These are phyloP conservation scores for Rhodotorula sp. DNA, from an alignment of 1,284 basidiomycete species.

Conservation along the genomic window DNA sequence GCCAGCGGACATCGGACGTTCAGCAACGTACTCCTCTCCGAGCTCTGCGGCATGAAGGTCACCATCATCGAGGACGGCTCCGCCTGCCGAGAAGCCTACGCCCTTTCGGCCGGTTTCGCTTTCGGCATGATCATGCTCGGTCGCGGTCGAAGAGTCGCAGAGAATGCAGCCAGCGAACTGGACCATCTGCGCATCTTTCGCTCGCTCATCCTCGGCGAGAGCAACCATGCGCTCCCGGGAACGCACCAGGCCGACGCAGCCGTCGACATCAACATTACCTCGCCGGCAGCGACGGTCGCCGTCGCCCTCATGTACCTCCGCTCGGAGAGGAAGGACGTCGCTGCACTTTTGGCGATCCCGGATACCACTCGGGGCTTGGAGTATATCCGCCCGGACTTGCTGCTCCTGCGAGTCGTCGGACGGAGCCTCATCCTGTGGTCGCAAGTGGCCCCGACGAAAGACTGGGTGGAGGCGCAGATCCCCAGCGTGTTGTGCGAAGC, in stretches of 20 bases:
- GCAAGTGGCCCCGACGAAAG: constrained; percentile 64
- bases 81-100: constrained; percentile 86
- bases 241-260: constrained; percentile 37
- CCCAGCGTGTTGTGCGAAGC: constrained; percentile 61
- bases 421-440: constrained; percentile 86
- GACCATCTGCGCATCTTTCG: constrained; percentile 37
- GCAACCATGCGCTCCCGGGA: constrained; percentile 2
- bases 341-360: constrained; percentile 78
- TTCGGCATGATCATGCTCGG: constrained; percentile 97
- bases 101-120: constrained; percentile 78
- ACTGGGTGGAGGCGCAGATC: constrained; percentile 75
- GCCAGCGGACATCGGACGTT: constrained; percentile 83
- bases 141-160: constrained; percentile 55
- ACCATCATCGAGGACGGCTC: constrained; percentile 75
- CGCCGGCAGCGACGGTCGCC: constrained; percentile 84
- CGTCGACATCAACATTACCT: constrained; percentile 82
- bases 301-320: constrained; percentile 88
- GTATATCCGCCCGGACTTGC: constrained; percentile 79
- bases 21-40: constrained; percentile 83
- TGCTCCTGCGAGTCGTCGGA: constrained; percentile 76
- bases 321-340: constrained; percentile 77
- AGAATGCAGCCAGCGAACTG: constrained; percentile 14
- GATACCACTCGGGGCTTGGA: constrained; percentile 74
- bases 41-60: constrained; percentile 75
- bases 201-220: constrained; percentile 36